Conservation (phyloP, 371 early-diverging fungal genomes). For the Apophysomyces variabilis region DNA sequence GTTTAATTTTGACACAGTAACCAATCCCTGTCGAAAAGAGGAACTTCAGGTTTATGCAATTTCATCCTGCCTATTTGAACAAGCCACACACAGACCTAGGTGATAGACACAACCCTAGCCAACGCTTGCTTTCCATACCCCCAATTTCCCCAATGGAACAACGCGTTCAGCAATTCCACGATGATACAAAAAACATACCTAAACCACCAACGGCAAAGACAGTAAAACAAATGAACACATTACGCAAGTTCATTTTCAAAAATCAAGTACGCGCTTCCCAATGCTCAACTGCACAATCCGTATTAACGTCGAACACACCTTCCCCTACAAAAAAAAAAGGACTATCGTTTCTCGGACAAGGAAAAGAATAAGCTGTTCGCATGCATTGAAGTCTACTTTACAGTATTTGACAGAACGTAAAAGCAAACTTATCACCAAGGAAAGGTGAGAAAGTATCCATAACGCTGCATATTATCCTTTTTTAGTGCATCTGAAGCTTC, state of each 20-base stretch:
- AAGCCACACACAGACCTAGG: neutral
- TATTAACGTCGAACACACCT: too few species aligned
- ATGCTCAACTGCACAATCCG: too few species aligned
- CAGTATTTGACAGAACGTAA: conserved; percentile 40
- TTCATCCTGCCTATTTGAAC: neutral
- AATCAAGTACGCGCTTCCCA: conserved; percentile 26
- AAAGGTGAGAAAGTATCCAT: neutral
- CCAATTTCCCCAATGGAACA: conserved; percentile 30
- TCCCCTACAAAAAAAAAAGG: conserved; percentile 13
- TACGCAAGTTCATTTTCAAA: conserved; percentile 39
- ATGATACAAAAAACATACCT: conserved; percentile 39
- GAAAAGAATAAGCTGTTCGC: conserved; percentile 49
- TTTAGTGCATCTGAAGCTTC: neutral
- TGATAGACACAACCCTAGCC: too few species aligned
- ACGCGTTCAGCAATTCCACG: conserved; percentile 43
- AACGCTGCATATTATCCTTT: conserved; percentile 14
- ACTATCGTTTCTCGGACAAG: conserved; percentile 42
- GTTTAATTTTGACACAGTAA: too few species aligned
- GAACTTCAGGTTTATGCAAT: neutral
- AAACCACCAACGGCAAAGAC: conserved; percentile 42
- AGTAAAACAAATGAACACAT: conserved; percentile 36
- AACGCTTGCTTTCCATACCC: neutral
- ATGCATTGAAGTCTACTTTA: conserved; percentile 45
- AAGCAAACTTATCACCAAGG: neutral
- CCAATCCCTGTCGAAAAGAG: too few species aligned